Evolutionary conservation across 169 alveolate species (phyloP), one percentile per base, ranked within the genome.

Genomic region (Cryptosporidium xiaoi): DNA sequence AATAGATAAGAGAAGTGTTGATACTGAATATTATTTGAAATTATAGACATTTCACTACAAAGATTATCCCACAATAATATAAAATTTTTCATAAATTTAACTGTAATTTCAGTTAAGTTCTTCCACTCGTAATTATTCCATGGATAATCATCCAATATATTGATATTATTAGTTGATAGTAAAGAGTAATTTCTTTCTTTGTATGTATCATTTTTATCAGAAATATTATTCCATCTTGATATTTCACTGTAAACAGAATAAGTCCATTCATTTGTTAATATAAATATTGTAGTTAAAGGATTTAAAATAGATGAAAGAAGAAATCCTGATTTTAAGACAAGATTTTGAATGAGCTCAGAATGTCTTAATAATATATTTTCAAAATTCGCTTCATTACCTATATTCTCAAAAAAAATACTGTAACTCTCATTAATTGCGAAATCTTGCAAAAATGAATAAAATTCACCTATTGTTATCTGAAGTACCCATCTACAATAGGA

Each of bases 401-500:
- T 20, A 20, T 33, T 71, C 20, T 24, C 67, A n/a, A 71, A 64
- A 55, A 71, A 71, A 1, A 34, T 53, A 8, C 24, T 27, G 31
- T 50, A 55, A 15, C 53, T 36, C 5, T 55, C 67, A 1, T 71
- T 64, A 56, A 55, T 64, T 1, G 40, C 84, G 51, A 51, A 53
- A 18, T 34, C 58, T 15, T 71, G 84, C 15, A 71, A 36, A 56
- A 71, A 71, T n/a, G 69, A 53, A 46, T 71, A 71, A 20, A n/a
- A 34, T 20, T 71, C 84, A 8, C 84, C 84, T 16, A 71, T 51
- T 0, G 67, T 71, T 5, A 53, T 64, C 44, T 71, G 84, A 13
- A 71, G 67, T 29, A 71, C 67, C 84, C 84, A 71, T 71, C 84
- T 71, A n/a, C 69, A 71, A 34, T 71, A 71, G 27, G 56, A 71